Evolutionary conservation across 345 rosid genomes (phyloP), one percentile per base, ranked within the genome.

Genomic region (Hypericum androsaemum): DNA sequence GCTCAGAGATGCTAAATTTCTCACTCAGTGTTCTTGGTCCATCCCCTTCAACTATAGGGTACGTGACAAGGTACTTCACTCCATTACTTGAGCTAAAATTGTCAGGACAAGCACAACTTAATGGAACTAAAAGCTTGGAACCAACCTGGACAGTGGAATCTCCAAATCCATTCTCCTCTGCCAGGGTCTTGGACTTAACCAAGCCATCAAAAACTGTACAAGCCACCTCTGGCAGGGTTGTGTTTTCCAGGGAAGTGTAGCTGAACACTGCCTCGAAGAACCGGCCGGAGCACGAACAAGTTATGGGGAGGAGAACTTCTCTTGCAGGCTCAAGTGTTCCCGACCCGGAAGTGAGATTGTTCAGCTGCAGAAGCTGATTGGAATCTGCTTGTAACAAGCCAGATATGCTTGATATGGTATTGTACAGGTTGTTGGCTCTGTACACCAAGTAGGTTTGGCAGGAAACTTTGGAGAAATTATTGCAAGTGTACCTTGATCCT

Each of bases 101-200:
- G 37, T 64, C 59, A n/a, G 78, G 83, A 59, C 89, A 79, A 3
- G 83, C 83, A 62, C 89, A 82, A 64, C 40, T 77, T 54, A 82
- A 39, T 12, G 81, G 83, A 39, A 75, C 61, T 40, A 41, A 50
- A 54, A 82, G 68, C 50, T 54, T 7, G 12, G 70, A 44, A 14
- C 77, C 73, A 5, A 17, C 68, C 32, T 43, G 9, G 6, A 58
- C 39, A 48, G 37, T 5, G 41, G 13, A 58, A 14, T 41, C 63
- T 37, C 22, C 43, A 53, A 53, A 22, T 7, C 58, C 61, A 43
- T 81, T 81, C 38, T 53, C 74, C 22, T 59, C 35, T 8, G 42
- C 7, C 22, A 79, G 57, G 1, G 71, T 67, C 14, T n/a, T 13
- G 7, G 63, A 64, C 39, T 69, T 74, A 35, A 73, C 42, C 6